These are phyloP conservation scores for Cutaneotrichosporon dermatis DNA, from an alignment of 1,284 basidiomycete species.

Conservation along the genomic window DNA sequence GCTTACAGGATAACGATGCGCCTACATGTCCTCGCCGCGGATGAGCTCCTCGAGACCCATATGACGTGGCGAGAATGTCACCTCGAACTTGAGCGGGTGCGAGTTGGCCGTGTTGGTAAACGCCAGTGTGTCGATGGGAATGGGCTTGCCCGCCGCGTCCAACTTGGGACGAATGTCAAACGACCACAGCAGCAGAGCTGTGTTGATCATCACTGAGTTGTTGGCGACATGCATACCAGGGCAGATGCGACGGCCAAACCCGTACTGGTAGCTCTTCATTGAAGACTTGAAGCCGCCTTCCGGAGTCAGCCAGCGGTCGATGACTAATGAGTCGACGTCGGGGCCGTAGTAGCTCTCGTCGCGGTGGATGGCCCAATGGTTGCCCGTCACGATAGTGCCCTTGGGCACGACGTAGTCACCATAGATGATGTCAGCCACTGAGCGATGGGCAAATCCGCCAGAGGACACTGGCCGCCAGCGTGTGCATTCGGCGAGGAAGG, in stretches of 20 bases:
- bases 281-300: slow-evolving; percentile 16
- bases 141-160: slow-evolving; percentile 9
- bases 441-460: slow-evolving; percentile 20
- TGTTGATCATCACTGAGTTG: slow-evolving; percentile 41
- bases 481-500: slow-evolving; percentile 17
- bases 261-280: slow-evolving; percentile 27
- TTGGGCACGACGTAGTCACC: slow-evolving; percentile 7
- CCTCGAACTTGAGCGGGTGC: slow-evolving; percentile 21
- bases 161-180: slow-evolving; percentile 24
- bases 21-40: not conserved
- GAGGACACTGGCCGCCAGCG: slow-evolving; percentile 22
- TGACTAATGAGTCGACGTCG: slow-evolving; percentile 25
- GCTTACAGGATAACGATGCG: no score
- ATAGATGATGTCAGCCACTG: slow-evolving; percentile 8
- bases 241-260: slow-evolving; percentile 36
- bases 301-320: slow-evolving; percentile 23
- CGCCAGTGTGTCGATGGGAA: slow-evolving; percentile 22
- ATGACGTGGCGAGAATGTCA: slow-evolving; percentile 8
- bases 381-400: slow-evolving; percentile 10
- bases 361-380: slow-evolving; percentile 26
- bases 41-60: not conserved
- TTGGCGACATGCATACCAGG: slow-evolving; percentile 47
- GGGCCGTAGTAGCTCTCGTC: slow-evolving; percentile 26
- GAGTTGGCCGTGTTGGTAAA: slow-evolving; percentile 23
- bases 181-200: slow-evolving; percentile 43